A percentile compares a stretch with the other conserved stretches of the same genome.
Conservation (phyloP, 73 alveolate genomes). For the Symbiodinium natans region DNA sequence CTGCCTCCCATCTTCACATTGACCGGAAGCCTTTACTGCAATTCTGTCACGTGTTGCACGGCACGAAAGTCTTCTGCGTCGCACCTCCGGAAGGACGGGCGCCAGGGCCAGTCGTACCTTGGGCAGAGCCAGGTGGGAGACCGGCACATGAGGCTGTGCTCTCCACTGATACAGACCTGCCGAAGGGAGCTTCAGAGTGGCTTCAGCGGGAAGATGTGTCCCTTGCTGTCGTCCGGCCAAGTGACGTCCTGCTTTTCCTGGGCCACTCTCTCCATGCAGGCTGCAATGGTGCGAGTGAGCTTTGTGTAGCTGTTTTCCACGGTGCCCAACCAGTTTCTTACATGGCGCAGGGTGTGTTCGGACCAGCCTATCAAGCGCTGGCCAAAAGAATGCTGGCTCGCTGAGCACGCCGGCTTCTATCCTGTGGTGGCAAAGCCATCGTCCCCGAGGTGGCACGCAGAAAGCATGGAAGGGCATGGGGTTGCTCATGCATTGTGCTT, state of each 20-base stretch:
- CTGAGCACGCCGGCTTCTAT: neutral
- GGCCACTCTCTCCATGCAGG: constrained; percentile 49
- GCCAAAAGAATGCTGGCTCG: neutral
- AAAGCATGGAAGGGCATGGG: neutral
- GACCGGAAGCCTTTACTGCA: constrained; percentile 47
- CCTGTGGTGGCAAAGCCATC: too few species aligned
- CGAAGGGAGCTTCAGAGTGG: neutral
- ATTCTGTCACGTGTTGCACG: constrained; percentile 23
- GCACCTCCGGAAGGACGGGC: neutral
- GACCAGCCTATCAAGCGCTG: neutral
- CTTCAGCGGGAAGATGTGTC: neutral
- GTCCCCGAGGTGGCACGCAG: too few species aligned
- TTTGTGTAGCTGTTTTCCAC: constrained; percentile 12
- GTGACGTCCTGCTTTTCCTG: neutral
- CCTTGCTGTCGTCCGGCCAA: neutral
- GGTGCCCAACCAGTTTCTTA: constrained; percentile 20
- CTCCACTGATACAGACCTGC: neutral
- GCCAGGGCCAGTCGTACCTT: neutral
- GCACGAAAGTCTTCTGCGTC: constrained; percentile 20
- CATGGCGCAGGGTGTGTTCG: constrained; percentile 38
- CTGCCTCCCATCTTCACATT: constrained; percentile 44
- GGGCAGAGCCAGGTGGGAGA: neutral
- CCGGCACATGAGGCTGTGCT: neutral
- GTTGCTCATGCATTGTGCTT: neutral
- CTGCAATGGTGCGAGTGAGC: constrained; percentile 17